phyloP scores from a whole-genome alignment of 2,329 filamentous ascomycete species.

The Sphaerulina vaccinii region DNA sequence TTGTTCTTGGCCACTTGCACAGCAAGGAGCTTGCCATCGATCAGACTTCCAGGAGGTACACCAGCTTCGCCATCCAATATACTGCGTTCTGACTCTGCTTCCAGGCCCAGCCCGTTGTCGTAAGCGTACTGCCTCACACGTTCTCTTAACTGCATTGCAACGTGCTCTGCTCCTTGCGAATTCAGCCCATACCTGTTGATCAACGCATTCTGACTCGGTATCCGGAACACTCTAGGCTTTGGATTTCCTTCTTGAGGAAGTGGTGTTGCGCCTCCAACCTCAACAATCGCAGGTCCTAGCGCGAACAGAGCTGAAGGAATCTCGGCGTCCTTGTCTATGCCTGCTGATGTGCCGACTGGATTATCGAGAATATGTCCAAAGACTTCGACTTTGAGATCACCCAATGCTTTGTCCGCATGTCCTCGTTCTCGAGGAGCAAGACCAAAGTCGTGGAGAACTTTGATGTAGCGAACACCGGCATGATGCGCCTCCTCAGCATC shows the following conservation, averaged over 20 bases:
- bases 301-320: conserved; percentile 82
- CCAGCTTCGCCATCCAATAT: conserved; percentile 74
- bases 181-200: conserved; percentile 97
- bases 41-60: conserved; percentile 80
- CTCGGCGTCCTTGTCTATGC: conserved; percentile 91
- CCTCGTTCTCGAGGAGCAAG: conserved; percentile 81
- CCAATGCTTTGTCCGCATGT: conserved; percentile 51
- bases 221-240: conserved; percentile 80
- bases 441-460: conserved; percentile 68
- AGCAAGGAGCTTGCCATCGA: conserved; percentile 71
- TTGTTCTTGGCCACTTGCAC: conserved; percentile 99
- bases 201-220: conserved; percentile 79
- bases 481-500: conserved; percentile 94
- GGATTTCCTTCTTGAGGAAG: conserved; percentile 85
- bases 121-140: conserved; percentile 76
- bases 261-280: conserved; percentile 88
- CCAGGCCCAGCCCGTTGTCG: conserved; percentile 62
- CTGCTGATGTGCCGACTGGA: conserved; percentile 91
- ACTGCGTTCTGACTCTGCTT: conserved; percentile 63
- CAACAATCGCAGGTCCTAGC: conserved; percentile 80
- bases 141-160: conserved; percentile 75
- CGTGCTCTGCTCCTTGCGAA: conserved; percentile 81
- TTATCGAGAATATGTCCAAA: conserved; percentile 78
- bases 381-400: conserved; percentile 60
- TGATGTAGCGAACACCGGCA: conserved; percentile 68